Conservation (phyloP, 116 monocot genomes). For the Posidonia oceanica region DNA sequence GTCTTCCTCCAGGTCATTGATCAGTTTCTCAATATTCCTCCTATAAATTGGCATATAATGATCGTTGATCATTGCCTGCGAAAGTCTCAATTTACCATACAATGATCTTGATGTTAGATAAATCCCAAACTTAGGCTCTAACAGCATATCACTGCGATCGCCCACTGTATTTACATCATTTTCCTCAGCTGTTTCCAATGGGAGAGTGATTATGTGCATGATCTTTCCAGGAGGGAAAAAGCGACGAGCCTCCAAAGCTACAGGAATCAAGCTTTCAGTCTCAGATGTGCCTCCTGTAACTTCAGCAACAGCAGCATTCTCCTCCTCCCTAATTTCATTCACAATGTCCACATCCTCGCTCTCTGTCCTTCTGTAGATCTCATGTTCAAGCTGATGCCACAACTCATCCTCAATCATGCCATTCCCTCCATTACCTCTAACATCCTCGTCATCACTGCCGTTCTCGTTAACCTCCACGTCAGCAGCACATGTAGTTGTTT, state of each 20-base stretch:
- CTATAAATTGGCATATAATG: conserved; percentile 95
- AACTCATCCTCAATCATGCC: conserved; percentile 82
- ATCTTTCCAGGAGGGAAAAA: conserved; percentile 90
- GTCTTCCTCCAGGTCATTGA: conserved; percentile 46
- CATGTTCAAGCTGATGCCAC: conserved; percentile 93
- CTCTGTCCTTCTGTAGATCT: conserved; percentile 42
- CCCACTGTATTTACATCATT: conserved; percentile 5
- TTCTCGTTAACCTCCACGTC: conserved; percentile 26
- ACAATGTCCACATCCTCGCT: conserved; percentile 37
- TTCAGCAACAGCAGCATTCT: conserved; percentile 41
- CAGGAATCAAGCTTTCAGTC: conserved; percentile 23
- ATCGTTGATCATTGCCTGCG: conserved; percentile 80
- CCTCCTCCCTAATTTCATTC: conserved; percentile 59
- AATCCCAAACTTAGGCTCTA: conserved; percentile 43
- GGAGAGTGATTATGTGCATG: conserved; percentile 60
- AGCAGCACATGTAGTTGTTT: conserved; percentile 15
- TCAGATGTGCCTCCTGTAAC: conserved; percentile 20
- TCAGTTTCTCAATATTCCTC: conserved; percentile 69
- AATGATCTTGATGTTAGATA: conserved; percentile 74
- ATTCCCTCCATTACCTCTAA: conserved; percentile 23
- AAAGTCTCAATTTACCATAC: conserved; percentile 87
- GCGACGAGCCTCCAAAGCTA: conserved; percentile 35
- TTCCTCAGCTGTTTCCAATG: conserved; percentile 6
- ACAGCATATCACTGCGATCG: not conserved
- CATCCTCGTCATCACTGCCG: conserved; percentile 41